Conservation (phyloP, 23 red algal genomes). For the Pyropia yezoensis region DNA sequence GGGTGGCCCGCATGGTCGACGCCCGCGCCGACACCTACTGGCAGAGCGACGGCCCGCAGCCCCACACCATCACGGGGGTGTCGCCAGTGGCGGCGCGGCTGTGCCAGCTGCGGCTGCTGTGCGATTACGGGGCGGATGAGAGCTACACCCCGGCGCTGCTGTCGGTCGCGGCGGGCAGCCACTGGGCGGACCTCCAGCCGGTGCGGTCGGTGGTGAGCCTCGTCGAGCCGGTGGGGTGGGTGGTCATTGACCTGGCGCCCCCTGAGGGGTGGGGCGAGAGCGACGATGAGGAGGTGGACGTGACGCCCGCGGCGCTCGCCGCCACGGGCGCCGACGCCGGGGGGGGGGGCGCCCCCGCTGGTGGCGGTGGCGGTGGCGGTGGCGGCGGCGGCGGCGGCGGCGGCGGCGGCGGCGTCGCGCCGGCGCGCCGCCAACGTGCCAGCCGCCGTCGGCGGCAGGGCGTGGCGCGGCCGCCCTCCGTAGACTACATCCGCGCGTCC, state of each 20-base stretch:
- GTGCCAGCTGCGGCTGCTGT: conserved; percentile 31
- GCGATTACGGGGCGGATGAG: conserved; percentile 54
- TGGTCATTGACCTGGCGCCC: conserved; percentile 37
- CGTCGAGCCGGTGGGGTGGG: conserved; percentile 46
- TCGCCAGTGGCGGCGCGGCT: conserved; percentile 33
- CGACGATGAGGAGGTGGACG: conserved; percentile 24
- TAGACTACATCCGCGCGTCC: too few relatives aligned
- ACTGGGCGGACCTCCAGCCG: conserved; percentile 37
- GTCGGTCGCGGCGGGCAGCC: conserved; percentile 33
- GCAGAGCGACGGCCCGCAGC: conserved; percentile 65
- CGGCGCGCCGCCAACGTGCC: too few relatives aligned
- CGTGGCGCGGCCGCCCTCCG: too few relatives aligned
- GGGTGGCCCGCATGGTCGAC: conserved; percentile 61
- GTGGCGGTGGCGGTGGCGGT: too few relatives aligned
- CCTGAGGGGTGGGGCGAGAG: conserved; percentile 18
- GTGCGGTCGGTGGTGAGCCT: conserved; percentile 30
- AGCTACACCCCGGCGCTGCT: conserved; percentile 69
- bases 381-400: too few relatives aligned
- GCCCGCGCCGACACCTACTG: conserved; percentile 50
- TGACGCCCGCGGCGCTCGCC: background rate
- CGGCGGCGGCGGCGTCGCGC: too few relatives aligned
- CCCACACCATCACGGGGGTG: conserved; percentile 56
- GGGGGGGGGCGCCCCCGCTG: too few relatives aligned
- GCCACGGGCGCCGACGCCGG: background rate
- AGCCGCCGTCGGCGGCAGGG: too few relatives aligned